phyloP scores from a whole-genome alignment of 202 grass and related monocot species.

The Alloteropsis angusta region DNA sequence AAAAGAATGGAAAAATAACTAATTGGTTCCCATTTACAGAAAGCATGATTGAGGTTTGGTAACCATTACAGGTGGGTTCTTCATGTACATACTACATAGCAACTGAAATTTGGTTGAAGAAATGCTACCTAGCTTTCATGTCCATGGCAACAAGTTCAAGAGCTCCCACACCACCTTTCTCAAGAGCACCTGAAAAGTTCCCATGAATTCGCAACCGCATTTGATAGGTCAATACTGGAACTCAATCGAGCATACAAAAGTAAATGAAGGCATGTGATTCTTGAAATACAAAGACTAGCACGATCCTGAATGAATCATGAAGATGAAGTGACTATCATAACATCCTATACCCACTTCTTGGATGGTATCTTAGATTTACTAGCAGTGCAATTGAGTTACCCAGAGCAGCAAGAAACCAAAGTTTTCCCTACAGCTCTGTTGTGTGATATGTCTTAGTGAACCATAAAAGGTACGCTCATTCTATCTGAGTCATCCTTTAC shows the following conservation, averaged over 20 bases:
- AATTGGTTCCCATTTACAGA: slow-evolving; percentile 7
- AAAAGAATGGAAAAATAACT: slow-evolving; percentile 12
- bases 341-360: neutral
- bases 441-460: slow-evolving; percentile 23
- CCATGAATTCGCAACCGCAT: neutral
- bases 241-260: slow-evolving; percentile 11
- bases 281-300: slow-evolving; percentile 8
- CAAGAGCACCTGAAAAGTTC: slow-evolving; percentile 64
- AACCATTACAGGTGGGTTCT: slow-evolving; percentile 11
- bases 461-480: slow-evolving; percentile 1
- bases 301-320: neutral
- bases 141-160: slow-evolving; percentile 99
- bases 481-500: neutral
- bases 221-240: neutral
- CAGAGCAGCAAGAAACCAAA: slow-evolving; percentile 10
- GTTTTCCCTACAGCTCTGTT: neutral
- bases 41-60: neutral
- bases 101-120: slow-evolving; percentile 15
- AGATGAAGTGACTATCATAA: neutral
- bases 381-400: slow-evolving; percentile 17
- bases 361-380: slow-evolving; percentile 13
- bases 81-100: slow-evolving; percentile 9
- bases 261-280: slow-evolving; percentile 16
- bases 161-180: slow-evolving; percentile 96
- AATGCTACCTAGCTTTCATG: slow-evolving; percentile 87